These are phyloP conservation scores for Lasiosphaeria miniovina DNA, from an alignment of 495 filamentous ascomycete genomes.

Conservation along the genomic window DNA sequence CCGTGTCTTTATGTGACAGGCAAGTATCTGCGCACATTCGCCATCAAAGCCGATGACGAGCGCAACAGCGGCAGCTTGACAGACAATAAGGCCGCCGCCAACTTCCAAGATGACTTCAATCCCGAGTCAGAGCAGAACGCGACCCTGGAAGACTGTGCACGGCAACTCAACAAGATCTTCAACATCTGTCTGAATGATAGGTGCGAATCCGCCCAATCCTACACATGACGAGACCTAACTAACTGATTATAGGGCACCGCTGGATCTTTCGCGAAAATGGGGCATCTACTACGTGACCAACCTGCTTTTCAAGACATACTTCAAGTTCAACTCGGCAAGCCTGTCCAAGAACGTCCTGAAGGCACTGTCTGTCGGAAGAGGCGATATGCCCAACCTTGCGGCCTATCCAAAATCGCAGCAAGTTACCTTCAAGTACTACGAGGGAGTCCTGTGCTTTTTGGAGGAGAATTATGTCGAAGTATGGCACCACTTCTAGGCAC, in stretches of 20 bases:
- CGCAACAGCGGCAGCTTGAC: slow-evolving; percentile 46
- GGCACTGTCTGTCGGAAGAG: slow-evolving; percentile 68
- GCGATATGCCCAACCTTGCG: slow-evolving; percentile 72
- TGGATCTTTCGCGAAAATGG: slow-evolving; percentile 95
- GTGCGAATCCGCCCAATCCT: slow-evolving; percentile 39
- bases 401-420: slow-evolving; percentile 82
- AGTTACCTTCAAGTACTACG: slow-evolving; percentile 95
- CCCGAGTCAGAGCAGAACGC: slow-evolving; percentile 68
- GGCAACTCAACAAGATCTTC: slow-evolving; percentile 85
- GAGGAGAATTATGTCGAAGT: slow-evolving; percentile 87
- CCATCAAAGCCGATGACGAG: slow-evolving; percentile 79
- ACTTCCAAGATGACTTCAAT: slow-evolving; percentile 74
- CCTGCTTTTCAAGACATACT: slow-evolving; percentile 95
- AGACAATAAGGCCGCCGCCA: slow-evolving; percentile 41
- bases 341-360: slow-evolving; percentile 87
- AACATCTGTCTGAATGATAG: slow-evolving; percentile 82
- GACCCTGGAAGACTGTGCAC: slow-evolving; percentile 83
- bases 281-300: slow-evolving; percentile 90
- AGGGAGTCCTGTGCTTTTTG: slow-evolving; percentile 83
- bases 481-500: slow-evolving; percentile 16
- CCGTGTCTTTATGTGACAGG: slow-evolving; percentile 82
- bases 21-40: slow-evolving; percentile 80
- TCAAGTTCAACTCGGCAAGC: slow-evolving; percentile 85
- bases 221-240: not conserved
- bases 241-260: slow-evolving; percentile 58